phyloP scores from a whole-genome alignment of 257 asterid genomes.

The Solanum etuberosum region DNA sequence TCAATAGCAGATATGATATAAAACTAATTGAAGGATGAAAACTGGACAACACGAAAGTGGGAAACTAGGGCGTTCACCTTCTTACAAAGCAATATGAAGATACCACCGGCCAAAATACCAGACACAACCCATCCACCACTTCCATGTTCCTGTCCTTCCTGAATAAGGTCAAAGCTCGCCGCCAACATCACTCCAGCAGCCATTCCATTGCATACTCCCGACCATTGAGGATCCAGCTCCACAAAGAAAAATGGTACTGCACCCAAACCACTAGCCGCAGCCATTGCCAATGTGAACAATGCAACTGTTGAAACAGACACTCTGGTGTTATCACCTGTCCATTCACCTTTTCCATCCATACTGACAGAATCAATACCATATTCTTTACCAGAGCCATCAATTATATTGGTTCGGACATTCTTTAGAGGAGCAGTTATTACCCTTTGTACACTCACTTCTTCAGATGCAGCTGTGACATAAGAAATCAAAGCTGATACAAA shows the following conservation, averaged over 20 bases:
- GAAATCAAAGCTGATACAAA: slow-evolving; percentile 21
- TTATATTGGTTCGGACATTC: slow-evolving; percentile 49
- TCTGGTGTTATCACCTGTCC: slow-evolving; percentile 36
- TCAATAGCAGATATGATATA: not conserved
- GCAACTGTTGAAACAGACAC: slow-evolving; percentile 92
- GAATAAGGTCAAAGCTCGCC: slow-evolving; percentile 97
- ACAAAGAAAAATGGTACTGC: slow-evolving; percentile 92
- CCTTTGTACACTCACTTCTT: slow-evolving; percentile 27
- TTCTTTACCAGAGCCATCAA: slow-evolving; percentile 88
- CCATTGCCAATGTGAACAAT: slow-evolving; percentile 81
- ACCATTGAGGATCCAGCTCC: slow-evolving; percentile 96
- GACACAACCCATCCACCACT: slow-evolving; percentile 94
- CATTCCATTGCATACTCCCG: slow-evolving; percentile 96
- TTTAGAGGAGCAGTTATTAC: slow-evolving; percentile 59
- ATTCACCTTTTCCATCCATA: slow-evolving; percentile 23
- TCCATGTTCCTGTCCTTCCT: slow-evolving; percentile 95
- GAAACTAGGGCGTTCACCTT: slow-evolving; percentile 30
- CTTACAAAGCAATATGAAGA: slow-evolving; percentile 92
- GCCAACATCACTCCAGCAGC: slow-evolving; percentile 99
- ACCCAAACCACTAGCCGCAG: slow-evolving; percentile 98
- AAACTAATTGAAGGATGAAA: not conserved
- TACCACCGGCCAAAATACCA: slow-evolving; percentile 88
- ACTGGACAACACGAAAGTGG: not conserved
- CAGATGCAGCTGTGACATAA: slow-evolving; percentile 24
- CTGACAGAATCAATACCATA: slow-evolving; percentile 30